Conservation (phyloP, 495 filamentous ascomycete species). For the Aspergillus affinis region DNA sequence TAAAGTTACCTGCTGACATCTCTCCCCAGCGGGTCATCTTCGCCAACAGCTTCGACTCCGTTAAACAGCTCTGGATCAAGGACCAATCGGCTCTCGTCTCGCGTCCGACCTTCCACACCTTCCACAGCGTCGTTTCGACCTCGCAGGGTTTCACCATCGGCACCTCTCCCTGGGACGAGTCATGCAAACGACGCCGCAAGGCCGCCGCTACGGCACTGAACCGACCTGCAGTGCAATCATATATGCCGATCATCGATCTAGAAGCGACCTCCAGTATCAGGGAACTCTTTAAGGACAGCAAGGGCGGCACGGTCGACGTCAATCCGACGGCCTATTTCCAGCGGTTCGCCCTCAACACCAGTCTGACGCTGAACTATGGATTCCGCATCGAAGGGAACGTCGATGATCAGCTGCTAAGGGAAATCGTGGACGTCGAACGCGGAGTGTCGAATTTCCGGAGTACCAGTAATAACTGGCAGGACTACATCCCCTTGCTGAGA, state of each 20-base stretch:
- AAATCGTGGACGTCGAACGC: slow-evolving; percentile 64
- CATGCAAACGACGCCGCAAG: slow-evolving; percentile 68
- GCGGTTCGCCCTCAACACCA: slow-evolving; percentile 65
- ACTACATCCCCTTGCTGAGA: slow-evolving; percentile 65
- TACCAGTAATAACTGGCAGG: slow-evolving; percentile 70
- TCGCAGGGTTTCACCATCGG: slow-evolving; percentile 74
- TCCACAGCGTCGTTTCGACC: slow-evolving; percentile 68
- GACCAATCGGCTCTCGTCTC: slow-evolving; percentile 71
- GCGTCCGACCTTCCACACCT: slow-evolving; percentile 67
- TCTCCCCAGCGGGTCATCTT: slow-evolving; percentile 58
- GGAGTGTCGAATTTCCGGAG: slow-evolving; percentile 63
- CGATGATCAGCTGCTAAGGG: slow-evolving; percentile 56
- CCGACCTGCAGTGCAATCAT: slow-evolving; percentile 62
- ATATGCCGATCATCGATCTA: slow-evolving; percentile 72
- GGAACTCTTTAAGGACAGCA: slow-evolving; percentile 58
- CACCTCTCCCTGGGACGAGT: slow-evolving; percentile 73
- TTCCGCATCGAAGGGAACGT: slow-evolving; percentile 60
- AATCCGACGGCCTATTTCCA: slow-evolving; percentile 67
- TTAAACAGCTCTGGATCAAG: slow-evolving; percentile 68
- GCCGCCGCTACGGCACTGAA: slow-evolving; percentile 71
- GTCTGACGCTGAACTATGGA: slow-evolving; percentile 66
- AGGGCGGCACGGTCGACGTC: slow-evolving; percentile 57
- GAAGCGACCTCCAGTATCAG: slow-evolving; percentile 64
- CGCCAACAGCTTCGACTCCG: slow-evolving; percentile 68
- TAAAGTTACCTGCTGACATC: not conserved